Evolutionary conservation across 2,329 filamentous ascomycete genomes (phyloP).

Genomic region (Sclerotinia glacialis): DNA sequence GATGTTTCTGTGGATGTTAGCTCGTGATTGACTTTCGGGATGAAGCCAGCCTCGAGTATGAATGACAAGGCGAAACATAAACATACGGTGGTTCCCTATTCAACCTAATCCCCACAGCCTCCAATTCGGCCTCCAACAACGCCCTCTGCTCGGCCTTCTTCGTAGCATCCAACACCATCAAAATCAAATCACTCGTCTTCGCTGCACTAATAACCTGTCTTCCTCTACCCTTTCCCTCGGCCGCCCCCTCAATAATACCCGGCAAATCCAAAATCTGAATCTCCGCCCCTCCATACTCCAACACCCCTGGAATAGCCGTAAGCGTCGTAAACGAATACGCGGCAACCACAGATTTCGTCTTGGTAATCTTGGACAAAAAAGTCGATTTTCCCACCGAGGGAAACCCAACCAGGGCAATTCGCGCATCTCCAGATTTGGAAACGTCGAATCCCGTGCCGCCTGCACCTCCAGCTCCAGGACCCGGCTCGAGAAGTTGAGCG

Average conservation of each 20-base stretch:
- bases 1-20: conserved; percentile 67
- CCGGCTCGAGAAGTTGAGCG: conserved; percentile 90
- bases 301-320: conserved; percentile 93
- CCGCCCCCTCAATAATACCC: conserved; percentile 95
- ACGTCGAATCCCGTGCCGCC: conserved; percentile 88
- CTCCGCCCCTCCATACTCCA: conserved; percentile 96
- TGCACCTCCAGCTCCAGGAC: conserved; percentile 71
- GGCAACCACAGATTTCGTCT: conserved; percentile 93
- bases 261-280: conserved; percentile 97
- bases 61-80: background rate
- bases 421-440: conserved; percentile 91
- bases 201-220: conserved; percentile 96
- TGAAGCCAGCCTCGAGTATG: no score
- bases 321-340: conserved; percentile 97
- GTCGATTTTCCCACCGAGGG: conserved; percentile 98
- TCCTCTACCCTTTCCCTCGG: conserved; percentile 93
- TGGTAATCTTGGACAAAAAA: conserved; percentile 97
- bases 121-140: conserved; percentile 84
- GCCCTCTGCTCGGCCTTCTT: conserved; percentile 93
- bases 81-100: conserved; percentile 85
- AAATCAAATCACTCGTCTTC: conserved; percentile 94
- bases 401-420: conserved; percentile 97
- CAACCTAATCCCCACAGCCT: conserved; percentile 89
- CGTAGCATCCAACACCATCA: conserved; percentile 96
- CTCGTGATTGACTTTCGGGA: background rate